These are phyloP conservation scores for Xeromyces bisporus DNA, from an alignment of 495 filamentous ascomycete species.

Conservation along the genomic window DNA sequence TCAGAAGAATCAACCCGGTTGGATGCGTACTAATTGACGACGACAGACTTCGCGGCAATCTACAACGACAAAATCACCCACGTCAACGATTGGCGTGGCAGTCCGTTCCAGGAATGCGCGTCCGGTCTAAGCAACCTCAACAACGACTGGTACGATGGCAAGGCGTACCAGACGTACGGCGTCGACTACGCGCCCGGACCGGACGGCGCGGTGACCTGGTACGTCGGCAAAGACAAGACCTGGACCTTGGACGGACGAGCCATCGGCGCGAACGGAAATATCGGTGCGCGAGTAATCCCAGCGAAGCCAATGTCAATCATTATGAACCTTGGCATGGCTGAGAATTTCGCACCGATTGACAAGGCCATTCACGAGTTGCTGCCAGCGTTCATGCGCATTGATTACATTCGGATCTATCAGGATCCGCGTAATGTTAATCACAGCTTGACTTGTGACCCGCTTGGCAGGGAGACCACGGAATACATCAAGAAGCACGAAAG, in stretches of 20 bases:
- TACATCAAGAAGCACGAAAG: conserved; percentile 50
- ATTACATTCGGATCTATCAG: conserved; percentile 65
- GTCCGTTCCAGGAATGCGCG: too few species aligned
- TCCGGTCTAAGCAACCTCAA: too few species aligned
- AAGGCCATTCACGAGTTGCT: too few species aligned
- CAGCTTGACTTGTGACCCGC: conserved; percentile 58
- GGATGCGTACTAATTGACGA: not conserved
- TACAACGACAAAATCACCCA: conserved; percentile 40
- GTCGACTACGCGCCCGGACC: conserved; percentile 57
- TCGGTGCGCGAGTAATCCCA: conserved; percentile 52
- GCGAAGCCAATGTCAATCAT: conserved; percentile 53
- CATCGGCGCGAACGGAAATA: conserved; percentile 55
- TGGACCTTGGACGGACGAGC: conserved; percentile 51
- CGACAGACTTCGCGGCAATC: conserved; percentile 42
- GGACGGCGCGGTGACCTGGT: conserved; percentile 47
- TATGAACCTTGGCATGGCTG: conserved; percentile 61
- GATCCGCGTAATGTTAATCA: conserved; percentile 36
- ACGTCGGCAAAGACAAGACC: conserved; percentile 44
- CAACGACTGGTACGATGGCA: too few species aligned
- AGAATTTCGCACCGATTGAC: too few species aligned
- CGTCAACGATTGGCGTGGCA: too few species aligned
- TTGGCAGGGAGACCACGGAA: too few species aligned
- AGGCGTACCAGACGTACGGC: conserved; percentile 51
- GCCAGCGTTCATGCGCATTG: conserved; percentile 54
- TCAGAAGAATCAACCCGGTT: too few species aligned